Percentiles rank a stretch among this genome's conserved stretches.
Conservation (phyloP, 169 alveolate species). For the Fabrea salina region DNA sequence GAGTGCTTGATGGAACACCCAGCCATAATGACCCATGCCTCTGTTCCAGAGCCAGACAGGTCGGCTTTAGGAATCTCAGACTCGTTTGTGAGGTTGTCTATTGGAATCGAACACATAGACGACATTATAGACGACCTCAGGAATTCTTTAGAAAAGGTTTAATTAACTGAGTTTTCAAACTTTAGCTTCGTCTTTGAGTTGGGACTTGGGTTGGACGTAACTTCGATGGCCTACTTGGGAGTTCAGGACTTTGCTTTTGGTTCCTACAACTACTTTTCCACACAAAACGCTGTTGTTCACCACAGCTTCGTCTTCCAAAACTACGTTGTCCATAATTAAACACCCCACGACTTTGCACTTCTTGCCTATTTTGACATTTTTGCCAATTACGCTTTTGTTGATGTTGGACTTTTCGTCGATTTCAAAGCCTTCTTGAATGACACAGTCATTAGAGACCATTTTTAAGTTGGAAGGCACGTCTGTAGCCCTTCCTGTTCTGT, state of each 20-base stretch:
- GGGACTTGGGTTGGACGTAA: not conserved
- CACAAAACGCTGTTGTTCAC: constrained; percentile 40
- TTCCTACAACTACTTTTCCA: not conserved
- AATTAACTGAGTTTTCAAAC: not conserved
- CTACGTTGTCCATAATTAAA: constrained; percentile 39
- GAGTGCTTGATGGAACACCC: constrained; percentile 83
- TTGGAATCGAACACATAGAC: constrained; percentile 78
- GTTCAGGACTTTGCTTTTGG: not conserved
- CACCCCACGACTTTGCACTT: constrained; percentile 45
- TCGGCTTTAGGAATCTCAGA: constrained; percentile 76
- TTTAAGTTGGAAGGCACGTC: not conserved
- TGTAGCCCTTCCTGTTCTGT: constrained; percentile 4
- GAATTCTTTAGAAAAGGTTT: constrained; percentile 60
- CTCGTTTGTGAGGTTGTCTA: constrained; percentile 71
- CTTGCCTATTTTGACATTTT: constrained; percentile 42
- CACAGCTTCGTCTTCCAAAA: constrained; percentile 39
- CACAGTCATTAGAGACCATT: not conserved
- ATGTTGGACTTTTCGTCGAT: constrained; percentile 37
- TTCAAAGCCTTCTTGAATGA: constrained; percentile 25
- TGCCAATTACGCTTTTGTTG: constrained; percentile 35
- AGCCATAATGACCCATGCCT: constrained; percentile 83
- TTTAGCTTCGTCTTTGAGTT: not conserved
- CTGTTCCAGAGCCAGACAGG: constrained; percentile 78
- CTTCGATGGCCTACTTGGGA: constrained; percentile 16
- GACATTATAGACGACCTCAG: constrained; percentile 75